Conservation (phyloP, 108 stramenopile species). For the Pseudonitzschia multistriata region DNA sequence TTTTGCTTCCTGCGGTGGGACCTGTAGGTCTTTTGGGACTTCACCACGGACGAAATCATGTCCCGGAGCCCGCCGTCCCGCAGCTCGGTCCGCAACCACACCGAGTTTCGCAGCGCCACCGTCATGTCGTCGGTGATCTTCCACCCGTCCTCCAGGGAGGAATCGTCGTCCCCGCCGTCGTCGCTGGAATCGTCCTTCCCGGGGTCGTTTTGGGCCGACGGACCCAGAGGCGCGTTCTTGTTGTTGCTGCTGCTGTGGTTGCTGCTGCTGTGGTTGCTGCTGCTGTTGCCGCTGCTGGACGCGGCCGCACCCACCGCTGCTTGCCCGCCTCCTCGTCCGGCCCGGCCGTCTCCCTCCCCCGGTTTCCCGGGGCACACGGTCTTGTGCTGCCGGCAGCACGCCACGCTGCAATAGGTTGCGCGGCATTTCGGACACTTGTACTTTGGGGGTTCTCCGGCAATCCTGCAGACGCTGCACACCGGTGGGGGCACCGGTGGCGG, state of each 20-base stretch:
- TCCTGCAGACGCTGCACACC: slow-evolving; percentile 21
- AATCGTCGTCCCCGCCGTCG: slow-evolving; percentile 45
- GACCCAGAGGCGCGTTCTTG: background rate
- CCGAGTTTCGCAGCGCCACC: slow-evolving; percentile 42
- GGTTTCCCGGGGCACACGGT: slow-evolving; percentile 30
- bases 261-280: slow-evolving; percentile 1
- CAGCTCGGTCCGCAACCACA: slow-evolving; percentile 70
- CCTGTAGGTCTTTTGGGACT: background rate
- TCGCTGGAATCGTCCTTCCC: slow-evolving; percentile 3
- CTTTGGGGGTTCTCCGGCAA: slow-evolving; percentile 36
- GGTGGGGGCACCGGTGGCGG: background rate
- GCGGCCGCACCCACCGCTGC: slow-evolving; percentile 6
- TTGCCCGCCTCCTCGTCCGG: too few relatives aligned
- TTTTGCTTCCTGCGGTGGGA: slow-evolving; percentile 8
- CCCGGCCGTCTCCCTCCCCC: too few relatives aligned
- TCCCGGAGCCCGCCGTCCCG: slow-evolving; percentile 62
- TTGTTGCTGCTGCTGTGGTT: slow-evolving; percentile 11
- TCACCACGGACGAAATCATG: slow-evolving; percentile 40
- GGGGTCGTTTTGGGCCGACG: background rate
- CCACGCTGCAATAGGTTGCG: slow-evolving; percentile 68
- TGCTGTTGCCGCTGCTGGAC: slow-evolving; percentile 5
- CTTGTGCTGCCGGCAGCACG: slow-evolving; percentile 75
- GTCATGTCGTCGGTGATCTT: slow-evolving; percentile 76
- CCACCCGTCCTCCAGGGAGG: slow-evolving; percentile 68
- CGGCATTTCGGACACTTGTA: slow-evolving; percentile 89